Base-by-base conservation (phyloP, 1,284 basidiomycete species). In the Cutaneotrichosporon sp. region DNA sequence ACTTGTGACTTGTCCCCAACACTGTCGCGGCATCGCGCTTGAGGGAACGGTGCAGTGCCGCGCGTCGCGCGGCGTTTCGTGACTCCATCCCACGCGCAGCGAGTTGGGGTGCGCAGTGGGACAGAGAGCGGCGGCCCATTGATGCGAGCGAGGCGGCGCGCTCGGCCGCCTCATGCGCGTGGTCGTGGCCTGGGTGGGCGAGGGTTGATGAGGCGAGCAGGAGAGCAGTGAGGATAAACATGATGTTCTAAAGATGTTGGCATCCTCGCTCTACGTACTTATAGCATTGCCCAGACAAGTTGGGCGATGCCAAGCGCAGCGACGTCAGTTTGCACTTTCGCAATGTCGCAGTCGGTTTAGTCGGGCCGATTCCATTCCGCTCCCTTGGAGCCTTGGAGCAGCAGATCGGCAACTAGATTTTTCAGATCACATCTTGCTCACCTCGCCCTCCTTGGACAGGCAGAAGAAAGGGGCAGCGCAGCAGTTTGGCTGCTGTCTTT, bases 221-320 rank as follows among this genome's bases (percentile, higher is more conserved):
- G 26, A 50, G 14, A 26, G 63, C 8, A 60, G 34, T 0, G 84
- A 90, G 1, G 88, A 90, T 73, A 80, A 90, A 21, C 85, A 89
- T 65, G 87, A 81, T 1, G 83, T 86, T 21, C 22, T 30, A 3
- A 5, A 18, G 5, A 7, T n/a, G 18, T 4, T 18, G 42, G 42
- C 18, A 13, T 42, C 11, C 14, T 42, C 16, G 14, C 14, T 13
- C 14, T 5, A 16, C 16, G 2, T 46, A 46, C 42, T 46, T 46
- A n/a, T 46, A 46, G 18, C 42, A 14, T 4, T n/a, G 42, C 18
- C 2, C 14, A 18, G 42, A 16, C 4, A 4, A 46, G 42, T 18
- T 46, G 16, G 40, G 16, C 40, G 9, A 36, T 36, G 34, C 34
- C 34, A 36, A 36, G 34, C 34, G 34, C 34, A 36, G 34, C 34